Conservation (phyloP, 2,329 filamentous ascomycete species). For the Aureobasidium subglaciale region DNA sequence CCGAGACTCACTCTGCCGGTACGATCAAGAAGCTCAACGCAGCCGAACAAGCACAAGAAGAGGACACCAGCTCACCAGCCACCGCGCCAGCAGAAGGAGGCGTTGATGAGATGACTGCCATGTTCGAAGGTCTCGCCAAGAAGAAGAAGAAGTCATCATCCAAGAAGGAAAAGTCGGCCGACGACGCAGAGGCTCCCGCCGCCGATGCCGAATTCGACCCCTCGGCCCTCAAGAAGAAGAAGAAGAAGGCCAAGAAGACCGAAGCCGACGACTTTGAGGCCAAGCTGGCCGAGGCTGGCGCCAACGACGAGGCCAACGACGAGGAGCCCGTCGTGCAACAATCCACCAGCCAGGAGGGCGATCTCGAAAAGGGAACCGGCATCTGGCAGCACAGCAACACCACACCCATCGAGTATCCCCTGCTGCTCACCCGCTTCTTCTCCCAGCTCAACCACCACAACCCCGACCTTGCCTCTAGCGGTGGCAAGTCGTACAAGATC, state of each 20-base stretch:
- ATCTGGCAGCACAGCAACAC: slow-evolving; percentile 81
- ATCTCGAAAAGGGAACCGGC: slow-evolving; percentile 80
- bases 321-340: slow-evolving; percentile 19
- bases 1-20: slow-evolving; percentile 61
- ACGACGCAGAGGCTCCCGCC: slow-evolving; percentile 39
- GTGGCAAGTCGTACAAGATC: slow-evolving; percentile 94
- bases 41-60: slow-evolving; percentile 18
- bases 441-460: slow-evolving; percentile 90
- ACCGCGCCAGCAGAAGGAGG: slow-evolving; percentile 41
- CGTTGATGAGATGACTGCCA: slow-evolving; percentile 34
- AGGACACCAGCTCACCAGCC: slow-evolving; percentile 28
- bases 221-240: slow-evolving; percentile 76
- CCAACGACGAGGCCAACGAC: slow-evolving; percentile 46
- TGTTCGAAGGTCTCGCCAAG: slow-evolving; percentile 65
- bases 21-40: slow-evolving; percentile 13
- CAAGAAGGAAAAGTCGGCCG: slow-evolving; percentile 41
- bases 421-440: slow-evolving; percentile 90
- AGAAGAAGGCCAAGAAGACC: slow-evolving; percentile 60
- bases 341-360: slow-evolving; percentile 52
- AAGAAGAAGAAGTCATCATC: slow-evolving; percentile 58
- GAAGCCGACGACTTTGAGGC: slow-evolving; percentile 60
- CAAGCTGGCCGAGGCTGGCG: slow-evolving; percentile 56
- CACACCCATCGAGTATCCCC: slow-evolving; percentile 71
- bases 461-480: slow-evolving; percentile 74
- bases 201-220: slow-evolving; percentile 58